Evolutionary conservation across 805 yeast species (phyloP).

Genomic region (Suhomyces xylopsoci): DNA sequence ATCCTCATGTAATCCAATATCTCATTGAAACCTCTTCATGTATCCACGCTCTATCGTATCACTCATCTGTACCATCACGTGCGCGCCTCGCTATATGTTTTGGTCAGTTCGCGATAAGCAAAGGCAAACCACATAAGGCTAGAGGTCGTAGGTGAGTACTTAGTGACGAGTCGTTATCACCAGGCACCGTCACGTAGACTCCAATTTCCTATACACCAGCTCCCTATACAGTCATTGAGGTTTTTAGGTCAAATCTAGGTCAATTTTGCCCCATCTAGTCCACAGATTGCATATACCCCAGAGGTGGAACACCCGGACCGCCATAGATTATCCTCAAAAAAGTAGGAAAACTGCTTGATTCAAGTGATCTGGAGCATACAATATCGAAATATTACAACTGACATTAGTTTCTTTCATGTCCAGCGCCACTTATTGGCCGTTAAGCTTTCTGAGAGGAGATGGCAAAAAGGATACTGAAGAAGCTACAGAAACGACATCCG

Average conservation of each 20-base stretch:
- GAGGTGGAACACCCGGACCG: neutral
- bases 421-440: neutral
- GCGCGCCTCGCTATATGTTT: neutral
- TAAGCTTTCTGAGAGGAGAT: slow-evolving; percentile 1
- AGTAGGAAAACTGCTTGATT: neutral
- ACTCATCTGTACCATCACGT: neutral
- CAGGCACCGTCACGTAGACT: neutral
- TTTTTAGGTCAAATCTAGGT: neutral
- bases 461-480: neutral
- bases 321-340: neutral
- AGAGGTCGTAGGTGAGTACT: neutral
- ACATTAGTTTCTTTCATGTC: neutral
- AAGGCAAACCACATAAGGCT: neutral
- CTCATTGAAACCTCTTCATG: too few species aligned
- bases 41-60: neutral
- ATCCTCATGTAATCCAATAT: too few species aligned
- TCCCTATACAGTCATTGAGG: neutral
- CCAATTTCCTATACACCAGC: neutral
- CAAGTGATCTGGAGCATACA: neutral
- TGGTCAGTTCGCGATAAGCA: neutral
- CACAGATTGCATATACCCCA: neutral
- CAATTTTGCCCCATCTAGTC: neutral
- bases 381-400: too few species aligned
- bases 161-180: neutral
- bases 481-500: neutral